A percentile compares a stretch with the other conserved stretches of the same genome.
These are phyloP conservation scores for Eleusine indica DNA, from an alignment of 176 grass and related monocot species.

Conservation along the genomic window DNA sequence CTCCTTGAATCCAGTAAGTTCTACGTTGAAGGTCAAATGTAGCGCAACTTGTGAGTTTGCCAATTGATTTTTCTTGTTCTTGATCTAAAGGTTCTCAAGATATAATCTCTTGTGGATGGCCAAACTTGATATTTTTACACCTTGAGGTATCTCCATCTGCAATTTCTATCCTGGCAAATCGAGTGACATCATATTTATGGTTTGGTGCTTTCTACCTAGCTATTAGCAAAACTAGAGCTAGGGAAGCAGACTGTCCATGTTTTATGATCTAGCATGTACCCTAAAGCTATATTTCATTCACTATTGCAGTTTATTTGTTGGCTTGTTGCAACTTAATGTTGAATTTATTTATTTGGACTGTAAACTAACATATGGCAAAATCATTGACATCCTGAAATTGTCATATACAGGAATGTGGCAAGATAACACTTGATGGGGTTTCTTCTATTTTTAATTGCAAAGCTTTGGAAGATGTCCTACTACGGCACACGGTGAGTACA, in stretches of 20 bases:
- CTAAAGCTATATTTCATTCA: conserved; percentile 5
- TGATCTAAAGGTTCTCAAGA: conserved; percentile 54
- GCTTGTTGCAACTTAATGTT: neutral
- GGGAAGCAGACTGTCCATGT: neutral
- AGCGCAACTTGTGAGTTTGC: conserved; percentile 7
- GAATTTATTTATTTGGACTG: neutral
- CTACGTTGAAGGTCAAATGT: conserved; percentile 11
- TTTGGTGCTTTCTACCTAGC: conserved; percentile 1
- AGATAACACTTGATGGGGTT: conserved; percentile 65
- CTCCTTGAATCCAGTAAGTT: conserved; percentile 76
- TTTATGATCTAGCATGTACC: neutral
- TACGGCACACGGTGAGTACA: conserved; percentile 77
- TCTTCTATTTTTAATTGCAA: conserved; percentile 77
- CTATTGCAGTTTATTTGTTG: neutral
- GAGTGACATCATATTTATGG: neutral
- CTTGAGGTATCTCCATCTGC: conserved; percentile 55
- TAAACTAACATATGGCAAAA: neutral
- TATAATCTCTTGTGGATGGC: conserved; percentile 77
- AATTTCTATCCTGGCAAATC: neutral
- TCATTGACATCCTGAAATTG: neutral
- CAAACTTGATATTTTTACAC: conserved; percentile 62
- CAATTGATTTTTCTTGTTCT: conserved; percentile 11
- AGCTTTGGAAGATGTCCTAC: conserved; percentile 74
- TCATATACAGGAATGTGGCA: conserved; percentile 69
- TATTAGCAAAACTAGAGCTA: neutral